Evolutionary conservation across 2,329 filamentous ascomycete genomes (phyloP).

Genomic region (Fusarium sp.): DNA sequence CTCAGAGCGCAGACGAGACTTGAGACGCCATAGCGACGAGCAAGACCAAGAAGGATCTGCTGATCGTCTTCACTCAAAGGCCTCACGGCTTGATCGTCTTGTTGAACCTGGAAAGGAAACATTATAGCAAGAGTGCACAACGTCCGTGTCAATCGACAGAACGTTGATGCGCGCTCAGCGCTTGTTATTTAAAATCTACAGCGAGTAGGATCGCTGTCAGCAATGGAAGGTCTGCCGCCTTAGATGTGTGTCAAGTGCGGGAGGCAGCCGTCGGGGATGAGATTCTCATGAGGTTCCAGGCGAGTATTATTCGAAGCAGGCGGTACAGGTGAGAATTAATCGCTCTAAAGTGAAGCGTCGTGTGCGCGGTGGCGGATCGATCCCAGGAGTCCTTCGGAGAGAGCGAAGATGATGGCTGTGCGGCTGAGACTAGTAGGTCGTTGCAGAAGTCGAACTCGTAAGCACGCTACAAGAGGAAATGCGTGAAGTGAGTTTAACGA

Average conservation of each 20-base stretch:
- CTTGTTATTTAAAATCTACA: slow-evolving; percentile 17
- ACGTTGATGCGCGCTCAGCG: slow-evolving; percentile 44
- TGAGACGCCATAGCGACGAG: slow-evolving; percentile 53
- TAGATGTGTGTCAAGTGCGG: slow-evolving; percentile 18
- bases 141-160: slow-evolving; percentile 25
- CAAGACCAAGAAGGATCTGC: slow-evolving; percentile 51
- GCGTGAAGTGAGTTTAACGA: slow-evolving; percentile 31
- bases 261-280: slow-evolving; percentile 25
- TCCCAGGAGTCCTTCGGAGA: slow-evolving; percentile 31
- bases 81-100: slow-evolving; percentile 51
- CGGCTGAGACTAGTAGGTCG: slow-evolving; percentile 15
- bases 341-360: slow-evolving; percentile 11
- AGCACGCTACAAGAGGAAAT: slow-evolving; percentile 24
- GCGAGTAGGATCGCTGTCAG: slow-evolving; percentile 15
- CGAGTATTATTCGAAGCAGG: slow-evolving; percentile 4
- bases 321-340: slow-evolving; percentile 7
- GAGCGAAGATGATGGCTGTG: slow-evolving; percentile 13
- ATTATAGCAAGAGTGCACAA: slow-evolving; percentile 41
- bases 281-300: slow-evolving; percentile 28
- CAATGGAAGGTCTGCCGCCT: slow-evolving; percentile 7
- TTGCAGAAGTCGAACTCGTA: slow-evolving; percentile 13
- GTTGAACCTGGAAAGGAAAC: slow-evolving; percentile 50
- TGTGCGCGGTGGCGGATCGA: slow-evolving; percentile 19
- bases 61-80: slow-evolving; percentile 55
- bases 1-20: slow-evolving; percentile 53